Conservation (phyloP, 1,284 basidiomycete species). For the Pascua sp. region DNA sequence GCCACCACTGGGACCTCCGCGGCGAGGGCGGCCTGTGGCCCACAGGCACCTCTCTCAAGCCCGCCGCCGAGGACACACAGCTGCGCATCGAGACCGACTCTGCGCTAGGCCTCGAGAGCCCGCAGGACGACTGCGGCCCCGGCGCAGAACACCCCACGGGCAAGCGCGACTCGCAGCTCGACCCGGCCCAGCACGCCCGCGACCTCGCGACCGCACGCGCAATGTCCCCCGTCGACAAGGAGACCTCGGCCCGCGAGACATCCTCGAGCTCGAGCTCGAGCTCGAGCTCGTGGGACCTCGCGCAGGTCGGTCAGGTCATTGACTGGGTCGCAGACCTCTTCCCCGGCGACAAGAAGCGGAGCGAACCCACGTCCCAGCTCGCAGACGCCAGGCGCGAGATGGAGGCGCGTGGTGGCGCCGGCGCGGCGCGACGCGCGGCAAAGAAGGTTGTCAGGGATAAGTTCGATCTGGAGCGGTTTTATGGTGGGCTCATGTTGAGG, state of each 20-base stretch:
- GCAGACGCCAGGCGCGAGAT: constrained; percentile 42
- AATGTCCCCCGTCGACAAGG: constrained; percentile 10
- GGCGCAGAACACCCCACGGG: background rate
- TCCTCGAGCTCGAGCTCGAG: background rate
- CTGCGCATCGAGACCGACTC: constrained; percentile 23
- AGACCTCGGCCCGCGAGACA: background rate
- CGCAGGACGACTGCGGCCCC: no score
- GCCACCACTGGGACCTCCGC: constrained; percentile 95
- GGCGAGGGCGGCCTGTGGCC: constrained; percentile 61
- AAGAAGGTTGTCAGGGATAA: constrained; percentile 42
- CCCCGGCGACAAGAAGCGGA: constrained; percentile 29
- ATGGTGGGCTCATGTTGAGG: constrained; percentile 49
- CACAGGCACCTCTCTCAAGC: constrained; percentile 24
- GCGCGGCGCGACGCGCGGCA: constrained; percentile 17
- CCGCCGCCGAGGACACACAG: constrained; percentile 25
- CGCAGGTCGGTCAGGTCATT: constrained; percentile 46
- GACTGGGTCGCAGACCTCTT: constrained; percentile 49
- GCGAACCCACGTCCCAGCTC: constrained; percentile 36
- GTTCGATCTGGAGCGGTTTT: constrained; percentile 49
- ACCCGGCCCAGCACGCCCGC: constrained; percentile 10
- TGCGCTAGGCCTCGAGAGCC: background rate
- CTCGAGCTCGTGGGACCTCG: constrained; percentile 37
- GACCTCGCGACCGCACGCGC: constrained; percentile 19
- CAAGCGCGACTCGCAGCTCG: constrained; percentile 13
- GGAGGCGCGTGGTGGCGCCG: constrained; percentile 19